Evolutionary conservation across 2,329 filamentous ascomycete species (phyloP), one percentile per base, ranked within the genome.

Genomic region (Paecilomyces formosus): DNA sequence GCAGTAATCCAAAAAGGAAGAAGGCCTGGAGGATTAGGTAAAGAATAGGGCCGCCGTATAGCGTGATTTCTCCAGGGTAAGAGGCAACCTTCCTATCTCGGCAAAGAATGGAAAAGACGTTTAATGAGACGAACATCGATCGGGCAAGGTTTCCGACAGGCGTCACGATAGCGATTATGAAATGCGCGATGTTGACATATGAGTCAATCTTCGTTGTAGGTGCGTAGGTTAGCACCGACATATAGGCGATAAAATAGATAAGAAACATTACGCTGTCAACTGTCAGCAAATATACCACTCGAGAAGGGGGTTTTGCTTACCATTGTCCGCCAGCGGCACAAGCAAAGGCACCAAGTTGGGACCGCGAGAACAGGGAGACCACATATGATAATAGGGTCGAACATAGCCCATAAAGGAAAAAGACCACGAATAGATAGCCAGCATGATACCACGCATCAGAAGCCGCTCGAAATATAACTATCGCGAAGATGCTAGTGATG

Each of bases 11-110:
- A 63, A 95, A 92, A 1, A 94, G 78, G 15, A 90, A 60, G 24
- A 90, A 71, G 0, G 85, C 84, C 69, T 97, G 92, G 0, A 92
- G 54, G 55, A 90, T 81, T 1, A 96, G 82, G 70, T 95, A 96
- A 0, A 94, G 73, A 35, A 96, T 93, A 0, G 91, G 90, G 0
- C 89, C 90, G 30, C 92, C 92, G 65, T 92, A 97, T 28, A 88
- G 82, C 0, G 81, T 80, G 31, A 96, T 84, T 3, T 81, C 84
- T 6, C 85, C 88, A 0, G 92, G 89, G 63, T 90, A 87, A 0
- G 79, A 77, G 1, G 86, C 84, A 21, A 92, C 74, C 21, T 83
- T 78, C 26, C 82, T 86, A 31, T 84, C 81, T 39, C 75, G 68
- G 70, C 92, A 97, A 1, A 90, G 82, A 0, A 90, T 82, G 1